Percentiles rank a stretch among this genome's conserved stretches.
Evolutionary conservation across 768 basidiomycete species (phyloP).

Genomic region (Tricholoma flavovirens): DNA sequence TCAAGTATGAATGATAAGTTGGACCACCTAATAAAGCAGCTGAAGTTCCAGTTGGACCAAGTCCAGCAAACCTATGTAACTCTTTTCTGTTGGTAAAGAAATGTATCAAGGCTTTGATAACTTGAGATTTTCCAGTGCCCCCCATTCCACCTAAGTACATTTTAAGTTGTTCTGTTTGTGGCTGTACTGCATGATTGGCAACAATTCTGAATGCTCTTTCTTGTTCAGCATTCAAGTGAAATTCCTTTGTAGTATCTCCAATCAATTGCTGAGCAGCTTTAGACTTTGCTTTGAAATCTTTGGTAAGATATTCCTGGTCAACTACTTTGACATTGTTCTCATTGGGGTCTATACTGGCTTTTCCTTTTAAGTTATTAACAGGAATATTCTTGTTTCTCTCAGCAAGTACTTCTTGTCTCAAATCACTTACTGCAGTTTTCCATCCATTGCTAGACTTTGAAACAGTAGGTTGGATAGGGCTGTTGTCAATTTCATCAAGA

Average conservation of each 20-base stretch:
- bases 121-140: neutral
- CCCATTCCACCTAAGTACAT: neutral
- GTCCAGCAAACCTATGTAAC: neutral
- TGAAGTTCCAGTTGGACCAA: conserved; percentile 3
- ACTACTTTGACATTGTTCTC: conserved; percentile 3
- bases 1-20: conserved; percentile 3
- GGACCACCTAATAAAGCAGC: conserved; percentile 2
- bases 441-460: neutral
- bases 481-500: neutral
- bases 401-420: neutral
- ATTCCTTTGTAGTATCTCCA: conserved; percentile 2
- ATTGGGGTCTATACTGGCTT: neutral
- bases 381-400: neutral
- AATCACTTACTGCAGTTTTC: neutral
- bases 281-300: neutral
- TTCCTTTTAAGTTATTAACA: neutral
- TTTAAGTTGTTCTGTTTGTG: neutral
- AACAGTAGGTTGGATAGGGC: neutral
- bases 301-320: neutral
- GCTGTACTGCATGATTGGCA: neutral
- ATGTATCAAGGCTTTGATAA: neutral
- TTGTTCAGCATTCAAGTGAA: conserved; percentile 26
- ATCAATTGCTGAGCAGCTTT: neutral
- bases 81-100: conserved; percentile 3
- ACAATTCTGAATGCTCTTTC: neutral